Evolutionary conservation across 345 rosid species (phyloP), one percentile per base, ranked within the genome.

Genomic region (Hirschfeldia incana): DNA sequence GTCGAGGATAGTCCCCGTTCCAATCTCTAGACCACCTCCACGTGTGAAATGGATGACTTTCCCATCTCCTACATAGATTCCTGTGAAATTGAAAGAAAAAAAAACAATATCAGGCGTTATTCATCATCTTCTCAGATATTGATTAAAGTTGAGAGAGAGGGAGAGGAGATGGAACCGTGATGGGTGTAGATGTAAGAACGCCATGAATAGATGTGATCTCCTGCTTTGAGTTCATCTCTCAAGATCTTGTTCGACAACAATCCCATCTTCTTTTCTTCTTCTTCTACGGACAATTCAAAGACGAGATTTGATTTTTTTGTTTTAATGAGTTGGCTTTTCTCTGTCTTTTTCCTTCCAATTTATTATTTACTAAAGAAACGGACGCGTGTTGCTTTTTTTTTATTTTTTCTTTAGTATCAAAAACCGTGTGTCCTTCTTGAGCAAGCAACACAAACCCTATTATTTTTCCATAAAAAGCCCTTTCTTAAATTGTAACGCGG

Each of bases 181-280:
- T 92, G 97, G 29, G 91, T 80, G 58, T 92, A 92, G 44, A 86
- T n/a, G 79, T 87, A 92, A 74, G 67, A 73, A 66, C 95, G 84
- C 93, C 95, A 92, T 3, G 95, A 87, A 73, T 90, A 92, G 68
- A 92, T 88, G 79, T 92, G 97, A 84, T 90, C 92, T 2, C 92
- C 92, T 2, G 88, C 46, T 69, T 85, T 88, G 5, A 90, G 71
- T 16, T 84, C 76, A 8, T 89, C 90, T 58, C 84, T 85, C 8
- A 42, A 55, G 75, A 90, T 85, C 76, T 70, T 81, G 78, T 92
- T 88, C 1, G 93, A 89, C 1, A 90, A 33, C 64, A 91, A 60
- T 28, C 92, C 92, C 94, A 90, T 90, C 60, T 66, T 59, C 72
- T 21, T 36, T 30, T n/a, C 42, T 66, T 27, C n/a, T 6, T 6